Evolutionary conservation across 805 yeast species (phyloP).

Genomic region (Saturnispora saitoi): DNA sequence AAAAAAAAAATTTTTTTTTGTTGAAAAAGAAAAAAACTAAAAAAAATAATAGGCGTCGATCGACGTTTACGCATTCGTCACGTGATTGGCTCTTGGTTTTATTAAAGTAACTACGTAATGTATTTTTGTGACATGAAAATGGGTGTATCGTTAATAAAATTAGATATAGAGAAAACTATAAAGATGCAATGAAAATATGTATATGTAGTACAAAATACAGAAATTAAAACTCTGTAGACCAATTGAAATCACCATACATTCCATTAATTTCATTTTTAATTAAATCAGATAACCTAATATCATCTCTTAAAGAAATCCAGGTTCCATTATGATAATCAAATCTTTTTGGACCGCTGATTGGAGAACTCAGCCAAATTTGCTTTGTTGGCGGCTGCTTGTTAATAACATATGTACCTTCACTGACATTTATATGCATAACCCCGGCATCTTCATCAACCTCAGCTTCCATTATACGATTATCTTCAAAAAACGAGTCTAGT

Average conservation of each 20-base stretch:
- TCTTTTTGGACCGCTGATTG: conserved; percentile 85
- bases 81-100: too few relatives aligned
- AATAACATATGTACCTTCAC: conserved; percentile 78
- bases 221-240: conserved; percentile 9
- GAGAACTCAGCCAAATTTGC: conserved; percentile 94
- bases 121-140: too few relatives aligned
- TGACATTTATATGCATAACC: conserved; percentile 68
- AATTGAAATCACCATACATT: conserved; percentile 21
- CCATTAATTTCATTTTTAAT: conserved; percentile 42
- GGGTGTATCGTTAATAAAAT: background rate
- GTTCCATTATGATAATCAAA: conserved; percentile 64
- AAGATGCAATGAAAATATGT: background rate
- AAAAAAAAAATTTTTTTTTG: conserved; percentile 3
- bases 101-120: too few relatives aligned
- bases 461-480: conserved; percentile 33
- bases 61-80: background rate
- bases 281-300: conserved; percentile 36
- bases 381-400: conserved; percentile 97
- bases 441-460: conserved; percentile 75
- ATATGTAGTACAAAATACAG: background rate
- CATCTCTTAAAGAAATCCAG: conserved; percentile 78
- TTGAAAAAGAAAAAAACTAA: background rate
- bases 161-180: background rate
- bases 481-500: conserved; percentile 60
- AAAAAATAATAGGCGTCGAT: background rate